Percentiles rank a stretch among this genome's conserved stretches.
These are phyloP conservation scores for Nyssa sinensis DNA, from an alignment of 148 eudicot species.

Conservation along the genomic window DNA sequence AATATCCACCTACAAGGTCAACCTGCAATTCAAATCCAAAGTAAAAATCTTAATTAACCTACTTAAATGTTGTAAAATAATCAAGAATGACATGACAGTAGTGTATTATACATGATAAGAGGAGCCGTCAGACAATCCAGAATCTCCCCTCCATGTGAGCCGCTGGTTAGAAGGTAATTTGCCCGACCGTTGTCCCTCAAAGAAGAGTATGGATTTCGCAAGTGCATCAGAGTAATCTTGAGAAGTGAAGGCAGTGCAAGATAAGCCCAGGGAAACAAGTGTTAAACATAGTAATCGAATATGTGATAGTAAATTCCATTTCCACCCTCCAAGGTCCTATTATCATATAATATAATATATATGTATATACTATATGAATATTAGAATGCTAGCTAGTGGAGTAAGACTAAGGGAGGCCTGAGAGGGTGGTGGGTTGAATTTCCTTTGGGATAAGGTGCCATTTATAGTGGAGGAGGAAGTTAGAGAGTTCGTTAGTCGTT, in stretches of 20 bases:
- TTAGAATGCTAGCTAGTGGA: neutral
- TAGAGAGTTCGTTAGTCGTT: slow-evolving; percentile 47
- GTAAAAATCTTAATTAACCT: too few relatives aligned
- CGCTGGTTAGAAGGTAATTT: slow-evolving; percentile 54
- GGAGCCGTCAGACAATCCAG: slow-evolving; percentile 72
- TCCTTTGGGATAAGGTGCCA: neutral
- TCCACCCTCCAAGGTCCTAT: too few relatives aligned
- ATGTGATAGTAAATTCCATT: slow-evolving; percentile 13
- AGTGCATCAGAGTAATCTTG: slow-evolving; percentile 60
- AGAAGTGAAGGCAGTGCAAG: slow-evolving; percentile 47
- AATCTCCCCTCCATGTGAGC: slow-evolving; percentile 67
- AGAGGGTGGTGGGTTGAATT: neutral
- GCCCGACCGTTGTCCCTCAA: slow-evolving; percentile 86
- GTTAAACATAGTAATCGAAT: slow-evolving; percentile 16
- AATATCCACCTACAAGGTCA: slow-evolving; percentile 83
- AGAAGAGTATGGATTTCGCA: slow-evolving; percentile 70
- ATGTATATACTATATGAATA: too few relatives aligned
- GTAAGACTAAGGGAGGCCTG: neutral
- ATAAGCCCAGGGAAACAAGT: slow-evolving; percentile 12
- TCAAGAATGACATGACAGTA: too few relatives aligned
- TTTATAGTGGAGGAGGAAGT: slow-evolving; percentile 33
- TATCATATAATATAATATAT: too few relatives aligned
- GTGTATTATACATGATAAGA: slow-evolving; percentile 32
- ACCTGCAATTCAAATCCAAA: slow-evolving; percentile 39
- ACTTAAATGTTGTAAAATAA: neutral